A percentile compares a stretch with the other conserved stretches of the same genome.
phyloP scores from a whole-genome alignment of 2,329 filamentous ascomycete genomes.

The Lachnellula subtilissima region DNA sequence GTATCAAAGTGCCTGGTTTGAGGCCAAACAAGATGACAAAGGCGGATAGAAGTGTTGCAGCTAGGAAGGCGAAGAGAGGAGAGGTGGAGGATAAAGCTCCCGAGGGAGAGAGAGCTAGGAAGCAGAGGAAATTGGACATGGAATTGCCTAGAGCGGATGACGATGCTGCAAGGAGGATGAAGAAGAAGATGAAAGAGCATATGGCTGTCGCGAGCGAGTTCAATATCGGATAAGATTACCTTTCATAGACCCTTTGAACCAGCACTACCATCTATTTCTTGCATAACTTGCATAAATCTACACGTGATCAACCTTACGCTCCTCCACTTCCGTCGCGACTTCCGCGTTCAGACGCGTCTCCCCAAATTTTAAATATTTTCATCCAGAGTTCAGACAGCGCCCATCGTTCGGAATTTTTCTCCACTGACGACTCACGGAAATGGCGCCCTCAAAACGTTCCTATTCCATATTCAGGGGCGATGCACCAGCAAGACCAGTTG shows the following conservation, averaged over 20 bases:
- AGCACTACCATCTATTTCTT: neutral
- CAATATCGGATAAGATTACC: constrained; percentile 53
- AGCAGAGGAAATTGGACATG: constrained; percentile 34
- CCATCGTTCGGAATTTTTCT: neutral
- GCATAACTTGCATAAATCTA: neutral
- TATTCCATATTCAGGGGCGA: constrained; percentile 1
- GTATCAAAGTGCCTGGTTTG: constrained; percentile 57
- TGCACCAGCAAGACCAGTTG: neutral
- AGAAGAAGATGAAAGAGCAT: constrained; percentile 56
- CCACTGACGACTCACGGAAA: neutral
- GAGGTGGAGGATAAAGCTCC: constrained; percentile 34
- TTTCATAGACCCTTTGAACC: neutral
- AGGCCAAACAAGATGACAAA: constrained; percentile 40
- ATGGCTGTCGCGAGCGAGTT: constrained; percentile 59
- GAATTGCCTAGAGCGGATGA: constrained; percentile 42
- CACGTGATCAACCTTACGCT: neutral
- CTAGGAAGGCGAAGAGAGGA: constrained; percentile 32
- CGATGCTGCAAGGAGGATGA: constrained; percentile 58
- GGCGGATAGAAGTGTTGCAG: constrained; percentile 36
- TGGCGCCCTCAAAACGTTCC: constrained; percentile 1
- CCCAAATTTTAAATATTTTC: neutral
- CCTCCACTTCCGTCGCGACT: neutral
- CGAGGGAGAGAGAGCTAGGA: constrained; percentile 31
- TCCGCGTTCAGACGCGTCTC: neutral
- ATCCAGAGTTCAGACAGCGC: neutral